These are phyloP conservation scores for Saturnispora serradocipensis DNA, from an alignment of 805 yeast genomes.

Conservation along the genomic window DNA sequence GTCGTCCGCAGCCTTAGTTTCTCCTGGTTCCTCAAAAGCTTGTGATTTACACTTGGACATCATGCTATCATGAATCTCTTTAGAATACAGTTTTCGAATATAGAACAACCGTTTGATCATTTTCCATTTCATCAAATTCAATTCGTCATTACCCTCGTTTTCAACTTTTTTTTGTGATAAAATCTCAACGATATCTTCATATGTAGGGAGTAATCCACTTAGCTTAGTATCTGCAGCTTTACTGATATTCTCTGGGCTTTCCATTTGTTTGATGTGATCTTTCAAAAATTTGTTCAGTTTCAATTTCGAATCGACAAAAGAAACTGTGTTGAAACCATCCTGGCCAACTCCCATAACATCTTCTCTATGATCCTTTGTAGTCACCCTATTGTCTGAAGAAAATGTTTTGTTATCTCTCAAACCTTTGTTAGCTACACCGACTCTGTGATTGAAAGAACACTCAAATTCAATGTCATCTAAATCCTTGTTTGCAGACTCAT, in stretches of 20 bases:
- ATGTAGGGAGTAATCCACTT: conserved; percentile 34
- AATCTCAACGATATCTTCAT: conserved; percentile 48
- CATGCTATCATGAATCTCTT: conserved; percentile 14
- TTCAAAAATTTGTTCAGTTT: conserved; percentile 47
- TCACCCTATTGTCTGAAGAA: conserved; percentile 75
- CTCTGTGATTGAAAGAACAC: conserved; percentile 73
- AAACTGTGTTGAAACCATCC: conserved; percentile 48
- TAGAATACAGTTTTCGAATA: conserved; percentile 55
- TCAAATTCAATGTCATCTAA: conserved; percentile 23
- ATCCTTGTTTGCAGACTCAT: conserved; percentile 15
- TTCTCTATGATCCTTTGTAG: conserved; percentile 48
- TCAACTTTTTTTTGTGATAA: conserved; percentile 35
- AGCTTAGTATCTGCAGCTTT: conserved; percentile 21
- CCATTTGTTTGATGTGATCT: conserved; percentile 36
- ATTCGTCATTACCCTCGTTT: conserved; percentile 19
- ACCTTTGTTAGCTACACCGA: conserved; percentile 82
- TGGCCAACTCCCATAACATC: conserved; percentile 74
- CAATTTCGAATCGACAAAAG: conserved; percentile 40
- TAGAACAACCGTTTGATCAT: conserved; percentile 64
- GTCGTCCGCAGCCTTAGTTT: conserved; percentile 23
- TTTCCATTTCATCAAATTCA: conserved; percentile 56
- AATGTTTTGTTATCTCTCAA: conserved; percentile 73
- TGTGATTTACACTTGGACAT: neutral
- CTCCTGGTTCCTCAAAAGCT: neutral
- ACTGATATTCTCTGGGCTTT: conserved; percentile 17